Conservation (phyloP, 2,329 filamentous ascomycete genomes). For the Sporothrix schenckii region DNA sequence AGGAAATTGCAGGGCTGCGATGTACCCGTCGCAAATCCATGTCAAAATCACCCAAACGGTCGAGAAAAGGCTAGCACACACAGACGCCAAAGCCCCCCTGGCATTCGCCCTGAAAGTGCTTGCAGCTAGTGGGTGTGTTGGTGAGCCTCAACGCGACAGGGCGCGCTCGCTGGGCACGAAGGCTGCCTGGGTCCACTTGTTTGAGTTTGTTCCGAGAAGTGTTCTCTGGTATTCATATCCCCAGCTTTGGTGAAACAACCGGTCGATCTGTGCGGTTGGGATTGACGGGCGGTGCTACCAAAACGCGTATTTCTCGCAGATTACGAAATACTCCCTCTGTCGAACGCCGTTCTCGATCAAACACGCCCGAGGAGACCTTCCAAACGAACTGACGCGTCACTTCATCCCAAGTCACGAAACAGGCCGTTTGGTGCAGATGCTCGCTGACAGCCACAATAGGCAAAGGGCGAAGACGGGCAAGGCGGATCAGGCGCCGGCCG, state of each 20-base stretch:
- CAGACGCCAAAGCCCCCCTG: neutral
- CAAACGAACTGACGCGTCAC: neutral
- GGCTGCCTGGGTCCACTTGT: neutral
- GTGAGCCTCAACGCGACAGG: slow-evolving; percentile 10
- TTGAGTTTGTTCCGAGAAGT: slow-evolving; percentile 3
- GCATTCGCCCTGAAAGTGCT: slow-evolving; percentile 18
- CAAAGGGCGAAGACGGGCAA: slow-evolving; percentile 18
- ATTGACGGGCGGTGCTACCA: neutral
- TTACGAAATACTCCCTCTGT: no score
- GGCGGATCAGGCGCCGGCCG: slow-evolving; percentile 20
- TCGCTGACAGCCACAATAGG: slow-evolving; percentile 20
- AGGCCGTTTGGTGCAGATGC: slow-evolving; percentile 25
- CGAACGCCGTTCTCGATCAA: neutral
- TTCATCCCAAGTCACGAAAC: neutral
- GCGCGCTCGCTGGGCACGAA: neutral
- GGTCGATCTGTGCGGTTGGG: slow-evolving; percentile 15
- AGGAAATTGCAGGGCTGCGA: slow-evolving; percentile 21
- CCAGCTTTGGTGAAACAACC: neutral
- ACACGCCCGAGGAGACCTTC: no score
- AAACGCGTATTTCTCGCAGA: neutral
- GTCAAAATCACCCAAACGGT: neutral
- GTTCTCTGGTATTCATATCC: slow-evolving; percentile 22
- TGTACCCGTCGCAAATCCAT: slow-evolving; percentile 16
- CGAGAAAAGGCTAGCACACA: neutral
- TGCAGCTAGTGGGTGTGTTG: neutral